Evolutionary conservation across 2,329 filamentous ascomycete genomes (phyloP).

Genomic region (Neofusicoccum kwambonambiense): DNA sequence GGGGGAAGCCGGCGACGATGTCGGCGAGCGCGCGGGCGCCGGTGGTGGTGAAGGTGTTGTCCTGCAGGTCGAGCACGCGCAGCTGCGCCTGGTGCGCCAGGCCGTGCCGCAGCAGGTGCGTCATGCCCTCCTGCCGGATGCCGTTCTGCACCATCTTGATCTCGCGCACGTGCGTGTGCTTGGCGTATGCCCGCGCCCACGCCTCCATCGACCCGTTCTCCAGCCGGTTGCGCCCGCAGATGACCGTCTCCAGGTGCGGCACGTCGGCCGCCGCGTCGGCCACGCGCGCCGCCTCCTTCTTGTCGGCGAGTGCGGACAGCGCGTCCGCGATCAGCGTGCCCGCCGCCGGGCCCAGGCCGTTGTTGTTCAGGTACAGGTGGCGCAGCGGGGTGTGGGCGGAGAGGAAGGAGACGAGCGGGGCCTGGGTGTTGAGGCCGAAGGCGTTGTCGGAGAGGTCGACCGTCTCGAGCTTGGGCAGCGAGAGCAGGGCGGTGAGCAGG

Average conservation of each 20-base stretch:
- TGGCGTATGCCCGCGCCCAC: conserved; percentile 84
- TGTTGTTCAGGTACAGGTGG: conserved; percentile 97
- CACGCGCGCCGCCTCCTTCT: conserved; percentile 76
- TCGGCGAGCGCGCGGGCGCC: conserved; percentile 77
- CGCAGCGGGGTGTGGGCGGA: conserved; percentile 84
- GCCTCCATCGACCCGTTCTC: conserved; percentile 96
- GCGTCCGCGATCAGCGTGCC: conserved; percentile 88
- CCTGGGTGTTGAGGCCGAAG: conserved; percentile 92
- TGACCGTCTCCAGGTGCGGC: conserved; percentile 88
- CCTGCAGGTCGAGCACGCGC: conserved; percentile 83
- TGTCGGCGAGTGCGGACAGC: conserved; percentile 75
- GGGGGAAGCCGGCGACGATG: conserved; percentile 71
- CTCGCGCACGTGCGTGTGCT: conserved; percentile 75
- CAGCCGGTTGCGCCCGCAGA: conserved; percentile 92
- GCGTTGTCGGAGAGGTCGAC: conserved; percentile 98
- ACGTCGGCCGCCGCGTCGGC: conserved; percentile 54
- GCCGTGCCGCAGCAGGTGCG: conserved; percentile 74
- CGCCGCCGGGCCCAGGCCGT: conserved; percentile 88
- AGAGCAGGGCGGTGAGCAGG: conserved; percentile 81
- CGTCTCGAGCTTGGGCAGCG: conserved; percentile 81
- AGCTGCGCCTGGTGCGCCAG: conserved; percentile 68
- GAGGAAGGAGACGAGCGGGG: conserved; percentile 88
- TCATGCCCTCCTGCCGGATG: conserved; percentile 90
- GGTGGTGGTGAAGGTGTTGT: conserved; percentile 89
- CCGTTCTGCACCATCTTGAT: conserved; percentile 99